These are phyloP conservation scores for Fusarium tanahbumbuense DNA, from an alignment of 2,329 filamentous ascomycete genomes.

Conservation along the genomic window DNA sequence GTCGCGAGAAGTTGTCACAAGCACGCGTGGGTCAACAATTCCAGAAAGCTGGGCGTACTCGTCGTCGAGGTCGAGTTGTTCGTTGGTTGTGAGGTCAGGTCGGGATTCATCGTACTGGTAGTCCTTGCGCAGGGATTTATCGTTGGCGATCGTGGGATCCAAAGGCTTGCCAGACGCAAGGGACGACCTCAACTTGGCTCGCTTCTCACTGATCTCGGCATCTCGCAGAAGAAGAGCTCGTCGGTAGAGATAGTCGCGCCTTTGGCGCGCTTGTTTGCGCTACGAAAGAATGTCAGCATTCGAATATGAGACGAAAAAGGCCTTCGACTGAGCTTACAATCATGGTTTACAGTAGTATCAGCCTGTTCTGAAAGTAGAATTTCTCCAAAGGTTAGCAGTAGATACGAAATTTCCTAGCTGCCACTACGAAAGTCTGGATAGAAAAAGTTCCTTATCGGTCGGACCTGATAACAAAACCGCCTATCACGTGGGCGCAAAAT, in stretches of 20 bases:
- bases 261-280: conserved; percentile 58
- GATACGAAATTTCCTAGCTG: conserved; percentile 32
- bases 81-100: conserved; percentile 72
- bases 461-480: conserved; percentile 45
- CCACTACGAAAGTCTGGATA: conserved; percentile 1
- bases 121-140: conserved; percentile 84
- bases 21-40: conserved; percentile 85
- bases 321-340: conserved; percentile 48
- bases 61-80: conserved; percentile 82
- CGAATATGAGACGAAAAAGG: background rate
- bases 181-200: conserved; percentile 86
- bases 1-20: conserved; percentile 91
- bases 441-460: conserved; percentile 51
- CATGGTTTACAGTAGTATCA: conserved; percentile 37
- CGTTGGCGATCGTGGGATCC: conserved; percentile 84
- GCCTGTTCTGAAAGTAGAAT: conserved; percentile 10
- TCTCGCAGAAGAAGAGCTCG: conserved; percentile 88
- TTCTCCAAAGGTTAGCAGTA: conserved; percentile 20
- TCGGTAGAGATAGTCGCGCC: conserved; percentile 79
- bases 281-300: conserved; percentile 41
- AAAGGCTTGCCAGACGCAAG: conserved; percentile 90
- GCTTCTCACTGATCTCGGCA: conserved; percentile 92
- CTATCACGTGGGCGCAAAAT: conserved; percentile 58
- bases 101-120: conserved; percentile 93
- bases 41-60: conserved; percentile 94